phyloP scores from a whole-genome alignment of 768 basidiomycete species.

The Mycena kentingensis region DNA sequence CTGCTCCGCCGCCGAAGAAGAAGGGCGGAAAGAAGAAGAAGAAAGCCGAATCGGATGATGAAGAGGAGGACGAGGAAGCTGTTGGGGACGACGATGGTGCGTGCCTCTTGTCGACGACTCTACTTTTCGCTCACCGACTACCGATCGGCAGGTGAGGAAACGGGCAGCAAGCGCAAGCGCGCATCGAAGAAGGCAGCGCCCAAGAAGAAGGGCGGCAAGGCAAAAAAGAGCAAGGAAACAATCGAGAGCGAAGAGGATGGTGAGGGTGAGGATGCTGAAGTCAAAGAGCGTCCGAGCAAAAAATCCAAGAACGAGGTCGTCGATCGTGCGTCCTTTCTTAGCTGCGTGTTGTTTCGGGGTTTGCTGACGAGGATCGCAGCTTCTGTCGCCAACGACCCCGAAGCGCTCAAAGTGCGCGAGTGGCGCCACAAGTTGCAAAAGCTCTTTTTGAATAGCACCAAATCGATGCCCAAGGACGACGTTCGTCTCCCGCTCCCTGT shows the following conservation, averaged over 20 bases:
- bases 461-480: conserved; percentile 61
- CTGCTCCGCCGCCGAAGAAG: not conserved
- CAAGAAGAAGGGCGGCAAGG: not conserved
- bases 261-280: not conserved
- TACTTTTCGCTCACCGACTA: not conserved
- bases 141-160: not conserved
- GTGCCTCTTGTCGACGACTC: not conserved
- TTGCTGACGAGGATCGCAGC: conserved; percentile 10
- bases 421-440: conserved; percentile 84
- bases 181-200: not conserved
- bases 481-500: conserved; percentile 38
- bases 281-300: not conserved
- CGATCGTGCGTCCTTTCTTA: not conserved
- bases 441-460: conserved; percentile 60
- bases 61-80: not conserved
- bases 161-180: conserved; percentile 2
- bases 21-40: conserved; percentile 2
- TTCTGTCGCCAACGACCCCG: conserved; percentile 52
- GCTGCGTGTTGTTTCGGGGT: not conserved
- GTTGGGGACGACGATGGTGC: not conserved
- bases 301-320: not conserved
- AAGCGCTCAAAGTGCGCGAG: conserved; percentile 70
- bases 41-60: not conserved
- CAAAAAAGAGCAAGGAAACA: conserved; percentile 1
- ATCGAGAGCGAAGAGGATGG: conserved; percentile 1